Evolutionary conservation across 495 filamentous ascomycete species (phyloP).

Genomic region (Evansstolkia leycettana): DNA sequence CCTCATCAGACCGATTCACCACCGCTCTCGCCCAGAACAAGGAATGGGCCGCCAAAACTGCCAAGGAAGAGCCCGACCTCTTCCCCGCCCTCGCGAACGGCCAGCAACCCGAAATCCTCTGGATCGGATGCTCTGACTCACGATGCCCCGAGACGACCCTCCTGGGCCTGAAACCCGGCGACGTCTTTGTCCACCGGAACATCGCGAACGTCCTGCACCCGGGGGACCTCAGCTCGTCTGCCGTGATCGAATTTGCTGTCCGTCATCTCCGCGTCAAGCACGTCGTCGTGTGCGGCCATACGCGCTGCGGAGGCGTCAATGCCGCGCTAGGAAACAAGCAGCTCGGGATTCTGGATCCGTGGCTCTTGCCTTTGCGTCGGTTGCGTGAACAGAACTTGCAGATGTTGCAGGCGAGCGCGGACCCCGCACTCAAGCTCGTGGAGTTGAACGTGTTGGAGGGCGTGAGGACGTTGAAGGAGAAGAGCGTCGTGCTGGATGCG

Average conservation of each 20-base stretch:
- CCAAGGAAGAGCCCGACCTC: constrained; percentile 55
- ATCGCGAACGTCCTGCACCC: constrained; percentile 80
- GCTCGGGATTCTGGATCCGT: constrained; percentile 71
- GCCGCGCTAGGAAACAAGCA: constrained; percentile 55
- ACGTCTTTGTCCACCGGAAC: constrained; percentile 90
- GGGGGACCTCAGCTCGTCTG: constrained; percentile 60
- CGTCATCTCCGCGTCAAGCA: constrained; percentile 63
- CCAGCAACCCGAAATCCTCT: constrained; percentile 70
- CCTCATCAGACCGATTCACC: constrained; percentile 18
- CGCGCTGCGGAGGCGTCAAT: constrained; percentile 63
- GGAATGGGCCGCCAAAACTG: constrained; percentile 55
- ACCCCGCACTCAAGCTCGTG: constrained; percentile 40
- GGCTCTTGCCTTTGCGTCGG: constrained; percentile 60
- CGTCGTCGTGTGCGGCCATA: constrained; percentile 78
- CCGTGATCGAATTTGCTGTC: constrained; percentile 81
- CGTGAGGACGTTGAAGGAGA: constrained; percentile 48
- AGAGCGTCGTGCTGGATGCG: constrained; percentile 47
- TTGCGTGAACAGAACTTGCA: constrained; percentile 41
- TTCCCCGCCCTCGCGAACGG: constrained; percentile 56
- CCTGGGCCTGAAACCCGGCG: constrained; percentile 67
- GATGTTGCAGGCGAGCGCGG: constrained; percentile 29
- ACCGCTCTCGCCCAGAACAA: constrained; percentile 41
- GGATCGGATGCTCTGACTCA: constrained; percentile 87
- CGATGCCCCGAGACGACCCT: constrained; percentile 82
- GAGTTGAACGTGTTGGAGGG: constrained; percentile 63